phyloP scores from a whole-genome alignment of 164 flowering plant species.

The Paratinospora sagittata region DNA sequence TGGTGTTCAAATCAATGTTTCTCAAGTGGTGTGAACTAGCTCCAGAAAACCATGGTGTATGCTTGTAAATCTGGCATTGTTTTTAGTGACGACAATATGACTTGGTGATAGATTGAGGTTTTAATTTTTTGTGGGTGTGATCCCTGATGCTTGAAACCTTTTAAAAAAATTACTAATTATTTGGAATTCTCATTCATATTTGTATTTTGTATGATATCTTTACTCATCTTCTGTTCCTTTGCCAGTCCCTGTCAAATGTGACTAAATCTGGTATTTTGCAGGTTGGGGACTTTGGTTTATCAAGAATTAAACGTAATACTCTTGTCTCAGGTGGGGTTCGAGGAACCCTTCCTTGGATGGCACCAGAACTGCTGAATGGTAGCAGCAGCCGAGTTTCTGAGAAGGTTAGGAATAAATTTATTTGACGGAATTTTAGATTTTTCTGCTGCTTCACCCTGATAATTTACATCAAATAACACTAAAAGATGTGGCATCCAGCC shows the following conservation, averaged over 20 bases:
- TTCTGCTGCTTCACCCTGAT: neutral
- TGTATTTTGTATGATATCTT: neutral
- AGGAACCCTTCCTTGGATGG: constrained; percentile 98
- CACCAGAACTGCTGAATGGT: constrained; percentile 80
- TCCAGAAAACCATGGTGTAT: neutral
- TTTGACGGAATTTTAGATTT: neutral
- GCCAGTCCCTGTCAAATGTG: neutral
- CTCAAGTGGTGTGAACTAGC: neutral
- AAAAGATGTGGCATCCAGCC: neutral
- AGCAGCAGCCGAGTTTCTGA: constrained; percentile 79
- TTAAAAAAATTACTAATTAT: neutral
- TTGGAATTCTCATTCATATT: neutral
- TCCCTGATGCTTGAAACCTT: neutral
- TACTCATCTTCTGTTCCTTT: neutral
- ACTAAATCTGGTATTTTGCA: constrained; percentile 15
- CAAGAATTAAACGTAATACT: constrained; percentile 79
- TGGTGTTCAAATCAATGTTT: neutral
- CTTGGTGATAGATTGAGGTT: neutral
- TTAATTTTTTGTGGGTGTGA: neutral
- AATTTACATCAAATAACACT: neutral
- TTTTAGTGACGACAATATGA: neutral
- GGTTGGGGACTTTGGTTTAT: constrained; percentile 93
- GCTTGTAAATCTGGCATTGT: neutral
- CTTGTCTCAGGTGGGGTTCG: constrained; percentile 89
- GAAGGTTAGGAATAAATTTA: constrained; percentile 38